A percentile compares a stretch with the other conserved stretches of the same genome.
phyloP scores from a whole-genome alignment of 495 filamentous ascomycete genomes.

The Aspergillus haitiensis region DNA sequence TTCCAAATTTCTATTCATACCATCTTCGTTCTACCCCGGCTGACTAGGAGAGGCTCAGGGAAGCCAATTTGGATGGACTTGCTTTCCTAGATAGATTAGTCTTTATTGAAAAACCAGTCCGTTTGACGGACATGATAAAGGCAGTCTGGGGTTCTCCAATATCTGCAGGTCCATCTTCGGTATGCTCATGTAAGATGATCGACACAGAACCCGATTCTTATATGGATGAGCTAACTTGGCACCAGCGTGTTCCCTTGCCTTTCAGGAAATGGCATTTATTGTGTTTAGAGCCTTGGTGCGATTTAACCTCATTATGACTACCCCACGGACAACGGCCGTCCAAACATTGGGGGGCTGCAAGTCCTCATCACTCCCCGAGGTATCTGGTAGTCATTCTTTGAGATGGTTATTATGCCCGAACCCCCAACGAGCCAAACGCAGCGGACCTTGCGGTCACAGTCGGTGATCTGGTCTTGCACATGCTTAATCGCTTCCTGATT shows the following conservation, averaged over 20 bases:
- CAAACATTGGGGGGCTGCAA: slow-evolving; percentile 35
- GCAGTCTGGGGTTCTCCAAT: slow-evolving; percentile 6
- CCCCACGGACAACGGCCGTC: slow-evolving; percentile 47
- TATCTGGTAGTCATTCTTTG: slow-evolving; percentile 29
- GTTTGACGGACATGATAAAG: slow-evolving; percentile 3
- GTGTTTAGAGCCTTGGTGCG: slow-evolving; percentile 18
- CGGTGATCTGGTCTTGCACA: slow-evolving; percentile 23
- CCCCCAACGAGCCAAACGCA: slow-evolving; percentile 69
- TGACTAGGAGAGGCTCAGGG: slow-evolving; percentile 1
- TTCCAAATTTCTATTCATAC: slow-evolving; percentile 8
- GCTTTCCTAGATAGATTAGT: slow-evolving; percentile 4
- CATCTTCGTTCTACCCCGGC: slow-evolving; percentile 4
- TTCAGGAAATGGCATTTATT: slow-evolving; percentile 32
- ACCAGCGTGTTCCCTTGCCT: slow-evolving; percentile 44
- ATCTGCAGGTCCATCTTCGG: slow-evolving; percentile 1
- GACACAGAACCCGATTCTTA: too few species aligned
- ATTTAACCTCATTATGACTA: slow-evolving; percentile 34
- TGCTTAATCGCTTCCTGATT: slow-evolving; percentile 25
- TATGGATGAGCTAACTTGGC: slow-evolving; percentile 9
- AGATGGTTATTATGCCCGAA: slow-evolving; percentile 70
- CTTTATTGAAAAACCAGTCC: slow-evolving; percentile 11
- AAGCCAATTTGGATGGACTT: slow-evolving; percentile 16
- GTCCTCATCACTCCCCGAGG: slow-evolving; percentile 19
- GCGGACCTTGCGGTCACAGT: slow-evolving; percentile 23
- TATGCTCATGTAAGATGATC: neutral